A percentile compares a stretch with the other conserved stretches of the same genome.
Evolutionary conservation across 2,329 filamentous ascomycete genomes (phyloP).

Genomic region (Pyrenochaeta sp.): DNA sequence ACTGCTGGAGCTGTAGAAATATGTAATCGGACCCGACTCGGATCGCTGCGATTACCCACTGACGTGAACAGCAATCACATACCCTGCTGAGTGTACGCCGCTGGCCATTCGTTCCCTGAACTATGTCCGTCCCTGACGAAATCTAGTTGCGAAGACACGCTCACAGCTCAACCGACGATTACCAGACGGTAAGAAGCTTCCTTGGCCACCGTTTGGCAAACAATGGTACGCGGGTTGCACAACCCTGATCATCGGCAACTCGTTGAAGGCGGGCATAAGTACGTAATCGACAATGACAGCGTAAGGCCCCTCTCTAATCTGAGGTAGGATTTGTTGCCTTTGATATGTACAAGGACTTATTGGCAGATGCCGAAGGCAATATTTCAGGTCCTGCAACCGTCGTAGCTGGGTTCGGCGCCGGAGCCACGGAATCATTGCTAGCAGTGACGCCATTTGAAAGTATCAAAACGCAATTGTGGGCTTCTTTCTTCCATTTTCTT

Average conservation of each 20-base stretch:
- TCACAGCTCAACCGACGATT: slow-evolving; percentile 90
- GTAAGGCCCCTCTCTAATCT: slow-evolving; percentile 6
- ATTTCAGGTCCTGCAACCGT: slow-evolving; percentile 91
- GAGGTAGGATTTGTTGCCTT: slow-evolving; percentile 86
- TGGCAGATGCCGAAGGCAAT: slow-evolving; percentile 85
- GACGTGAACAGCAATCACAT: slow-evolving; percentile 76
- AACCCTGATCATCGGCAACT: slow-evolving; percentile 95
- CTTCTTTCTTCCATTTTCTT: slow-evolving; percentile 4
- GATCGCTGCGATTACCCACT: slow-evolving; percentile 14
- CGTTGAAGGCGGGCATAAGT: slow-evolving; percentile 94
- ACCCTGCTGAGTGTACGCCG: slow-evolving; percentile 85
- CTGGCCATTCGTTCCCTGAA: not conserved
- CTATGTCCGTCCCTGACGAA: slow-evolving; percentile 17
- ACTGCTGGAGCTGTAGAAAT: slow-evolving; percentile 97
- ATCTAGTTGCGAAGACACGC: slow-evolving; percentile 86
- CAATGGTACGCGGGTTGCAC: slow-evolving; percentile 99
- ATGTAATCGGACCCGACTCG: slow-evolving; percentile 60
- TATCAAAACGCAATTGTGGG: slow-evolving; percentile 89
- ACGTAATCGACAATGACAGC: slow-evolving; percentile 51
- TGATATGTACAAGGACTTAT: slow-evolving; percentile 86
- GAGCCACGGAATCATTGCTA: slow-evolving; percentile 89
- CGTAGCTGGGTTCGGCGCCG: slow-evolving; percentile 91
- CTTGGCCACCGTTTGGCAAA: slow-evolving; percentile 90
- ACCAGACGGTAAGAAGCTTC: slow-evolving; percentile 82
- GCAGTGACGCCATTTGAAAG: slow-evolving; percentile 97